A percentile compares a stretch with the other conserved stretches of the same genome.
phyloP scores from a whole-genome alignment of 441 rosid species.

The Gossypium gossypioides region DNA sequence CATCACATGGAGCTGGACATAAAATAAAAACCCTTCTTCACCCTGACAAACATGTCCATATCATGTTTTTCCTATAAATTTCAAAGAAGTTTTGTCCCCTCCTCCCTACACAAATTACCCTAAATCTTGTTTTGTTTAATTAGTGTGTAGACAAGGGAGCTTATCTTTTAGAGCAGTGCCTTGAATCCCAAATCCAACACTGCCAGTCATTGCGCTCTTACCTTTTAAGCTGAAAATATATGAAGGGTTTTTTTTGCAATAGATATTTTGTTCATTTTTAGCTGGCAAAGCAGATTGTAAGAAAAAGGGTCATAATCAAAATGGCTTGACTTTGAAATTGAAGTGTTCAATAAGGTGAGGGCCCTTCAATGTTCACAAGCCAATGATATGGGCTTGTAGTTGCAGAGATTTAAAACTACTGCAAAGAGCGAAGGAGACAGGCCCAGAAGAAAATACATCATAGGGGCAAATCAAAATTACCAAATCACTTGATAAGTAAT shows the following conservation, averaged over 20 bases:
- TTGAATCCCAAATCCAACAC: too few species aligned
- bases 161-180: not conserved
- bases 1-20: slow-evolving; percentile 21
- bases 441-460: not conserved
- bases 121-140: not conserved
- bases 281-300: not conserved
- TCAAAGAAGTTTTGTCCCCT: slow-evolving; percentile 9
- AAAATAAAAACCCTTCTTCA: not conserved
- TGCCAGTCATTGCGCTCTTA: too few species aligned
- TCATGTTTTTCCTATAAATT: slow-evolving; percentile 17
- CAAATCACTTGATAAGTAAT: not conserved
- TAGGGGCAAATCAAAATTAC: not conserved
- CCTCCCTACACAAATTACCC: slow-evolving; percentile 2
- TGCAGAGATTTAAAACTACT: not conserved
- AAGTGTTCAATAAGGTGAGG: not conserved
- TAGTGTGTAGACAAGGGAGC: not conserved
- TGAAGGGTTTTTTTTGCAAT: not conserved
- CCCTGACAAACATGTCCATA: slow-evolving; percentile 13
- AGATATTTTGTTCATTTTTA: not conserved
- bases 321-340: slow-evolving; percentile 6
- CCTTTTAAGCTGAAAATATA: not conserved
- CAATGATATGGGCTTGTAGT: not conserved
- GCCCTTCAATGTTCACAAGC: not conserved
- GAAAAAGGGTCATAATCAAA: not conserved
- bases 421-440: not conserved